Percentiles rank a stretch among this genome's conserved stretches.
These are phyloP conservation scores for Coniochaeta hoffmannii DNA, from an alignment of 2,329 filamentous ascomycete species.

Conservation along the genomic window DNA sequence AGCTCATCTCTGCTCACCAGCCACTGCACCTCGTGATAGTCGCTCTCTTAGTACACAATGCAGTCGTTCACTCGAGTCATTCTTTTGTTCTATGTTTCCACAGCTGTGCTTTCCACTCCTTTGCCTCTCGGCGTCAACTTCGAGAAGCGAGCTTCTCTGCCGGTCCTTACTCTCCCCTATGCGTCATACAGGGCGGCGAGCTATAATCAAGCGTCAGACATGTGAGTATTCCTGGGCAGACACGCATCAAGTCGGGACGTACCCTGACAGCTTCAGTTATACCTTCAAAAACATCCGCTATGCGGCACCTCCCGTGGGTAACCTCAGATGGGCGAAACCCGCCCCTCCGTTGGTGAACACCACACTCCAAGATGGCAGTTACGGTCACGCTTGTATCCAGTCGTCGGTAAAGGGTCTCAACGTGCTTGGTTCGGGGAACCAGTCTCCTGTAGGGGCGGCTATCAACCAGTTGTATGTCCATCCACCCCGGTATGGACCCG, in stretches of 20 bases:
- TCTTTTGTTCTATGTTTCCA: neutral
- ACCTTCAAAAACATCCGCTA: constrained; percentile 13
- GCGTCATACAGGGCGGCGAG: constrained; percentile 15
- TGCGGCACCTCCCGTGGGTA: constrained; percentile 11
- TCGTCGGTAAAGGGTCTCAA: constrained; percentile 19
- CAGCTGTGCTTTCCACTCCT: constrained; percentile 5
- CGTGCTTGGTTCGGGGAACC: constrained; percentile 23
- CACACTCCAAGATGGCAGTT: constrained; percentile 18
- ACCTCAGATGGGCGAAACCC: constrained; percentile 14
- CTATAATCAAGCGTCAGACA: constrained; percentile 13
- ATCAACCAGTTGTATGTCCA: constrained; percentile 24
- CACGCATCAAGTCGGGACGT: neutral
- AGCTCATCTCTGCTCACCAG: neutral
- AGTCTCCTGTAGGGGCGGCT: constrained; percentile 21
- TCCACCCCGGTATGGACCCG: neutral
- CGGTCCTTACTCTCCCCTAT: constrained; percentile 17
- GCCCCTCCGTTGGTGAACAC: constrained; percentile 10
- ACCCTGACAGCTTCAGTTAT: constrained; percentile 7
- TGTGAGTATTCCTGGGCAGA: constrained; percentile 9
- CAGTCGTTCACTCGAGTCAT: neutral
- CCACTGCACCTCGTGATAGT: neutral
- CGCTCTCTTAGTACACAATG: neutral
- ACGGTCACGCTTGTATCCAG: constrained; percentile 17
- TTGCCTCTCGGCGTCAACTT: constrained; percentile 8
- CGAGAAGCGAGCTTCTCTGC: constrained; percentile 11